Evolutionary conservation across 225 moss, liverwort and hornwort species (phyloP), one percentile per base, ranked within the genome.

Genomic region (Anthoceros angustus): DNA sequence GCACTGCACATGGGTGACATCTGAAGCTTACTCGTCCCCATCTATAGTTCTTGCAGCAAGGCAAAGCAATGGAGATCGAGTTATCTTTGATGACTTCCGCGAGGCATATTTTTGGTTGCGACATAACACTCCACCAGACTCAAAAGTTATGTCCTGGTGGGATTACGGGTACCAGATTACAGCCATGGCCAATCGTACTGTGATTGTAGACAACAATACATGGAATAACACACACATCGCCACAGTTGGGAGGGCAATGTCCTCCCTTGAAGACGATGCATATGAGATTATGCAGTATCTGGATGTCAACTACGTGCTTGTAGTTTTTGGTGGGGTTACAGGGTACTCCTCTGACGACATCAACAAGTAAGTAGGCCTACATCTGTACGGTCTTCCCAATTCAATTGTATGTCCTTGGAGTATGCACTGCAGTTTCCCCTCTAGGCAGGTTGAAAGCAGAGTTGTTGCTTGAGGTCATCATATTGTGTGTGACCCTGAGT

Each of bases 221-320:
- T 98, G 98, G 98, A 98, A 98, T 41, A 98, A 98, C 69, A 98
- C 98, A 43, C 98, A 98, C 62, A 98, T 98, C 65, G 98, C 98
- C 5, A 89, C 89, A 43, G 98, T 98, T 21, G 98, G 98, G 66
- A 86, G 86, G 40, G 98, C 86, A 25, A 98, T 98, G 98, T 80
- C 98, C 60, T 98, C 98, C 9, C 86, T 78, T 72, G 98, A 98
- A 75, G 84, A 89, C 69, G 98, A 98, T 69, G 92, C 89, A 10
- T 86, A 92, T 69, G 77, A 83, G 23, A 89, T 98, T 10, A 89
- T 89, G 84, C 87, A 77, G 76, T 72, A 85, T 63, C 79, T 98
- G 66, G 98, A 98, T 80, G 92, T 98, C 32, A 74, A 92, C 72
- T 98, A 98, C 71, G 89, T 98, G 25, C 79, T 98, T 3, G 92